phyloP scores from a whole-genome alignment of 768 basidiomycete species.

The Hygrophoropsis aurantiaca region DNA sequence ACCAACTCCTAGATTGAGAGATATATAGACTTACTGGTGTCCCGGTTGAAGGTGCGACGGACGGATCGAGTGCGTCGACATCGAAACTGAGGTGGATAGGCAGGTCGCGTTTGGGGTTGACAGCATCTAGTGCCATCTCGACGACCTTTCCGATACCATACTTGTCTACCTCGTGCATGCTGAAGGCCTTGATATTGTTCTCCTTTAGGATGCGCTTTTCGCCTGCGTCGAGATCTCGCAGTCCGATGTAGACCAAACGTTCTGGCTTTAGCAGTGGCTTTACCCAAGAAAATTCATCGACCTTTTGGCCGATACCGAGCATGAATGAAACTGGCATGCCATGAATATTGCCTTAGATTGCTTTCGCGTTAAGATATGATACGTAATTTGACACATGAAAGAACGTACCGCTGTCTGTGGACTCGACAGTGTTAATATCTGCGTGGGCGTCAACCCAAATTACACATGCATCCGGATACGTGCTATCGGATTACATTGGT shows the following conservation, averaged over 20 bases:
- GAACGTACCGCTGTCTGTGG: slow-evolving; percentile 68
- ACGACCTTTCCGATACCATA: slow-evolving; percentile 94
- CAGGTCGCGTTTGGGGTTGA: slow-evolving; percentile 78
- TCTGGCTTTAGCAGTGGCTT: slow-evolving; percentile 67
- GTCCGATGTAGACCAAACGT: slow-evolving; percentile 92
- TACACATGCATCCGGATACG: slow-evolving; percentile 79
- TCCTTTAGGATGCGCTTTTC: slow-evolving; percentile 87
- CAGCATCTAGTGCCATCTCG: slow-evolving; percentile 93
- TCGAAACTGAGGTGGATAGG: slow-evolving; percentile 98
- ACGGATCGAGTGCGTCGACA: slow-evolving; percentile 92
- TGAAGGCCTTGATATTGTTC: slow-evolving; percentile 80
- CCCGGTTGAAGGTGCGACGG: slow-evolving; percentile 86
- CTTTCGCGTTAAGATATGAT: slow-evolving; percentile 2
- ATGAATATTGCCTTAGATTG: slow-evolving; percentile 80
- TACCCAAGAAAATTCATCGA: slow-evolving; percentile 54
- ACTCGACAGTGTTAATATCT: slow-evolving; percentile 89
- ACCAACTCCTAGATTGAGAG: neutral
- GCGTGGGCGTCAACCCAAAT: slow-evolving; percentile 98
- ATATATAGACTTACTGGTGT: slow-evolving; percentile 62
- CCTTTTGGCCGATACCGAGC: slow-evolving; percentile 42
- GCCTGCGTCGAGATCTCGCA: slow-evolving; percentile 87
- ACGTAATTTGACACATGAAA: slow-evolving; percentile 6
- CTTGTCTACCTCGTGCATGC: slow-evolving; percentile 87
- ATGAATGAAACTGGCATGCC: slow-evolving; percentile 99
- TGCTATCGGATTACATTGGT: slow-evolving; percentile 36